phyloP scores from a whole-genome alignment of 345 rosid species.

The Anastatica hierochuntica region DNA sequence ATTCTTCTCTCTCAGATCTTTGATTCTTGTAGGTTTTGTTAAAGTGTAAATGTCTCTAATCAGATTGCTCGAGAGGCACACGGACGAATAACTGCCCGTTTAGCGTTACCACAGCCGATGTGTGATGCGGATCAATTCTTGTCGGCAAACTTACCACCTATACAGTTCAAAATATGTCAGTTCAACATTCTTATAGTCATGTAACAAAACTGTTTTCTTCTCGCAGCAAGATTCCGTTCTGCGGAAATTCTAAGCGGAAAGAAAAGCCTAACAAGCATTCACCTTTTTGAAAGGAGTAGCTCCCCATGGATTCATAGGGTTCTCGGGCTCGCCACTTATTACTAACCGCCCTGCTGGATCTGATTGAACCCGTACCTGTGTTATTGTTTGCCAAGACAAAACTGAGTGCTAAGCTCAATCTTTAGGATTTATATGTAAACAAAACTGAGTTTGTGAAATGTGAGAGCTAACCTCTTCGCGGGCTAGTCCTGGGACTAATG shows the following conservation, averaged over 20 bases:
- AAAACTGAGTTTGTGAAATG: too few relatives aligned
- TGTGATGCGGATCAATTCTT: slow-evolving; percentile 76
- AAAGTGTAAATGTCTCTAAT: too few relatives aligned
- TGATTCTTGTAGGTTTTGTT: too few relatives aligned
- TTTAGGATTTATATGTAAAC: too few relatives aligned
- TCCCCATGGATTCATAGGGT: slow-evolving; percentile 87
- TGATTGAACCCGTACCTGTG: slow-evolving; percentile 85
- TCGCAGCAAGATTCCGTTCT: too few relatives aligned
- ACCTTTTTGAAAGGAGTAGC: slow-evolving; percentile 91
- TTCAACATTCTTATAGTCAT: neutral
- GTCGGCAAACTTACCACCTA: slow-evolving; percentile 76
- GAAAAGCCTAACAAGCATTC: too few relatives aligned
- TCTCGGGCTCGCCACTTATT: slow-evolving; percentile 91
- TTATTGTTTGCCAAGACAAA: slow-evolving; percentile 1
- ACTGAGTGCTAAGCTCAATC: too few relatives aligned
- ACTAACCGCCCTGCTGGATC: slow-evolving; percentile 90
- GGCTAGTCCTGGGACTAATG: slow-evolving; percentile 83
- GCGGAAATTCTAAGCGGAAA: too few relatives aligned
- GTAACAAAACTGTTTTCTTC: neutral
- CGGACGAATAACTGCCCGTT: slow-evolving; percentile 77
- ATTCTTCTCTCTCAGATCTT: too few relatives aligned
- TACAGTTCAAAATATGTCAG: neutral
- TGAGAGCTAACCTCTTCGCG: slow-evolving; percentile 68
- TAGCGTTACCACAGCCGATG: slow-evolving; percentile 81
- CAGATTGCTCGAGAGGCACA: slow-evolving; percentile 43